Percentiles rank a stretch among this genome's conserved stretches.
These are phyloP conservation scores for Carex parvula DNA, from an alignment of 176 grass and related monocot species.

Conservation along the genomic window DNA sequence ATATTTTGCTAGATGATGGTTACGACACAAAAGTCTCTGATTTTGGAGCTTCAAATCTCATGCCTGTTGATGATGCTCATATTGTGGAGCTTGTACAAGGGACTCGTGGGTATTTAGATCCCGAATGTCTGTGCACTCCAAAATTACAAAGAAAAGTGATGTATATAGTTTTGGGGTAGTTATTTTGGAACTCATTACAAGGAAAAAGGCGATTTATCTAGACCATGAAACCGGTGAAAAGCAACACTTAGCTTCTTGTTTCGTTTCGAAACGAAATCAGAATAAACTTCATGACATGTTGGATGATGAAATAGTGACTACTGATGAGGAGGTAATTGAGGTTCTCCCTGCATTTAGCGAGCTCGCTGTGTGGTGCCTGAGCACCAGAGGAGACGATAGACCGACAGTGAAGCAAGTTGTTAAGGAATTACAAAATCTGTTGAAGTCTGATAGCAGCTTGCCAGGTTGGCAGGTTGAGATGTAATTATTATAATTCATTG, in stretches of 20 bases:
- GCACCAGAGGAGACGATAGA: background rate
- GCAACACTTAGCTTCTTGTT: slow-evolving; percentile 5
- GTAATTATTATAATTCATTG: too few relatives aligned
- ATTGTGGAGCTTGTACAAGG: background rate
- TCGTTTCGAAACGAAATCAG: background rate
- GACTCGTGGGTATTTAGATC: slow-evolving; percentile 10
- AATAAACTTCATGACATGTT: slow-evolving; percentile 17
- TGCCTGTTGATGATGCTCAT: background rate
- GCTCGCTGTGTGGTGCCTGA: background rate
- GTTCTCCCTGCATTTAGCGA: background rate
- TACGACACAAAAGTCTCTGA: background rate
- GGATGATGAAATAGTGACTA: slow-evolving; percentile 24
- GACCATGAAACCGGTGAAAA: background rate
- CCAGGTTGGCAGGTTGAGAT: background rate
- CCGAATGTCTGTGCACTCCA: background rate
- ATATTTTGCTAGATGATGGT: background rate
- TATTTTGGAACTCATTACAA: slow-evolving; percentile 21
- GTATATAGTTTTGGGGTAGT: slow-evolving; percentile 17
- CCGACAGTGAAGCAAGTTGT: slow-evolving; percentile 18
- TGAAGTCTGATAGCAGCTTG: background rate
- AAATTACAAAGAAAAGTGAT: slow-evolving; percentile 21
- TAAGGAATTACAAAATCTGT: background rate
- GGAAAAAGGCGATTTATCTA: slow-evolving; percentile 5
- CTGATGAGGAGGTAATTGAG: background rate
- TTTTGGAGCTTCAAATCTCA: slow-evolving; percentile 9